These are phyloP conservation scores for Populus hybrid DNA, from an alignment of 441 rosid species.

Conservation along the genomic window DNA sequence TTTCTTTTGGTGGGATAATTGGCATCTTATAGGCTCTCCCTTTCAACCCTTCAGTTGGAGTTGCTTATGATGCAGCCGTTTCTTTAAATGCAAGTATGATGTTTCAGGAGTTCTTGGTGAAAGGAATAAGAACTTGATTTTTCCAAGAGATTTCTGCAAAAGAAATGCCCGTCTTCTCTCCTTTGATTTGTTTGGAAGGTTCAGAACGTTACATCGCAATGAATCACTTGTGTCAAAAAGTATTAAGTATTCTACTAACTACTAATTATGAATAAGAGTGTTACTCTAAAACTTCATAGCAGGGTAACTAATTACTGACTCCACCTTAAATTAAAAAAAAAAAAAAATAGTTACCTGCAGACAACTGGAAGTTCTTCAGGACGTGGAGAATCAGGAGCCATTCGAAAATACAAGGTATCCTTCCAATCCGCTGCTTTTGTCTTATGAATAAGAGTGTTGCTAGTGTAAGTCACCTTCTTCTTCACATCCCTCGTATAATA, in stretches of 20 bases:
- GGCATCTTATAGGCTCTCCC: background rate
- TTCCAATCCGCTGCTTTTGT: background rate
- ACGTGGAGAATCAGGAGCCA: background rate
- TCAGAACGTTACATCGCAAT: background rate
- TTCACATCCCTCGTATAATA: background rate
- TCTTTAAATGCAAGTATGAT: background rate
- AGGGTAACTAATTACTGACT: background rate
- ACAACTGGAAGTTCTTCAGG: constrained; percentile 1
- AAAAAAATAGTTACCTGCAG: background rate
- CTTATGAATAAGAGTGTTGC: background rate
- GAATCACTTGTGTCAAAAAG: background rate
- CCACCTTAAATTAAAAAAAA: background rate
- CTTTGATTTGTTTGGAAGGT: background rate
- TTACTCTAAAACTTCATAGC: background rate
- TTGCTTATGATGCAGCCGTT: background rate
- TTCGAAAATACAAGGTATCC: background rate
- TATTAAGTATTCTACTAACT: background rate
- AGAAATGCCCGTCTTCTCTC: background rate
- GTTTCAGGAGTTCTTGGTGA: background rate
- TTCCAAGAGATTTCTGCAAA: background rate
- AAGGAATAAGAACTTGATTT: too few species aligned
- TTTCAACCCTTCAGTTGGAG: background rate
- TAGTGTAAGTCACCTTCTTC: constrained; percentile 1
- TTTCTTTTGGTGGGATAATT: background rate
- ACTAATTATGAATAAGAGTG: background rate